phyloP scores from a whole-genome alignment of 129 eudicot species.

The Flaveria trinervia region DNA sequence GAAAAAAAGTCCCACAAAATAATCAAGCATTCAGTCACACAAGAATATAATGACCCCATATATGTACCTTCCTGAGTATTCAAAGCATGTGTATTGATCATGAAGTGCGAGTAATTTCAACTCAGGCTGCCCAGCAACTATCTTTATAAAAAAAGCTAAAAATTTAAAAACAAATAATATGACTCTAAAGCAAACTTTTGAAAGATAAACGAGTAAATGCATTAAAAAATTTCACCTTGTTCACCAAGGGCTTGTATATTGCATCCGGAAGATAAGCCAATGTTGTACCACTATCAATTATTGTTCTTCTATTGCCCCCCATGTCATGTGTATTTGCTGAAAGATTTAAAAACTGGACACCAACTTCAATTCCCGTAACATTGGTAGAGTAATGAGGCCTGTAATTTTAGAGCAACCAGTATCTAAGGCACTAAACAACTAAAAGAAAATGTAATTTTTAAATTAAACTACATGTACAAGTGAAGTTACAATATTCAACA shows the following conservation, averaged over 20 bases:
- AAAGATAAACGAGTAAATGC: neutral
- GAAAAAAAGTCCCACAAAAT: neutral
- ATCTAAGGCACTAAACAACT: conserved; percentile 8
- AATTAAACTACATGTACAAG: neutral
- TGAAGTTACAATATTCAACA: conserved; percentile 7
- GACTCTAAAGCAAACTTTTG: conserved; percentile 20
- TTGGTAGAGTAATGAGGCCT: conserved; percentile 92
- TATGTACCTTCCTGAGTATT: conserved; percentile 69
- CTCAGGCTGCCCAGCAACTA: conserved; percentile 71
- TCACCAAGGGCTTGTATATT: conserved; percentile 63
- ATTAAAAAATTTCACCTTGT: conserved; percentile 44
- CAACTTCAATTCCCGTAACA: conserved; percentile 79
- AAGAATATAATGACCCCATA: conserved; percentile 15
- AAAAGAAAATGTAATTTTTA: neutral
- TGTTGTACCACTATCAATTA: conserved; percentile 91
- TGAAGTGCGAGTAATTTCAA: conserved; percentile 67
- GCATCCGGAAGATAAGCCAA: conserved; percentile 86
- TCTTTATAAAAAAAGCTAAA: conserved; percentile 39
- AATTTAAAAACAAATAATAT: neutral
- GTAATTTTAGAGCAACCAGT: conserved; percentile 5
- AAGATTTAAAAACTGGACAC: conserved; percentile 53
- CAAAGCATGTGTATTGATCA: conserved; percentile 83
- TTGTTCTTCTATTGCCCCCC: conserved; percentile 62
- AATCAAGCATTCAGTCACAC: conserved; percentile 16
- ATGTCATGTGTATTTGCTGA: conserved; percentile 47